Conservation (phyloP, 2,329 filamentous ascomycete genomes). For the Trichoderma asperellum region DNA sequence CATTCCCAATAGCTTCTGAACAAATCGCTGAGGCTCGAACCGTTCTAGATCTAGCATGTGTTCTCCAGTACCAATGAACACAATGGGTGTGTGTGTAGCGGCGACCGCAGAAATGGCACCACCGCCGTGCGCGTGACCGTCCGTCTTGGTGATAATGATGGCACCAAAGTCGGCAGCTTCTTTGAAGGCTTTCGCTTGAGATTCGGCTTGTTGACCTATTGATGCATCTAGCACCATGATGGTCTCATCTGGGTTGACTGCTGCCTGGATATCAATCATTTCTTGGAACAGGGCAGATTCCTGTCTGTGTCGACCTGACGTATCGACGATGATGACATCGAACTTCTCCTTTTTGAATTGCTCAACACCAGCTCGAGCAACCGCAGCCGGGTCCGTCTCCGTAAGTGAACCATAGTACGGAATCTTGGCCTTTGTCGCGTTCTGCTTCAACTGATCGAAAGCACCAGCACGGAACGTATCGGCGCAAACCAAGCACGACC, state of each 20-base stretch:
- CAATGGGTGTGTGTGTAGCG: conserved; percentile 93
- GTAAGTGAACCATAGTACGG: conserved; percentile 97
- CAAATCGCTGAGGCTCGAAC: conserved; percentile 90
- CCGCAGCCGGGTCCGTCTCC: conserved; percentile 91
- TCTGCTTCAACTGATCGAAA: conserved; percentile 98
- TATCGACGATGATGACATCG: conserved; percentile 98
- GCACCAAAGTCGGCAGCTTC: conserved; percentile 95
- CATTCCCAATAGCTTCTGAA: conserved; percentile 94
- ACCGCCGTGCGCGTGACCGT: conserved; percentile 92
- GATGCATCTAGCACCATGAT: conserved; percentile 98
- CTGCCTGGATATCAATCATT: conserved; percentile 94
- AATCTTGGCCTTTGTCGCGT: conserved; percentile 98
- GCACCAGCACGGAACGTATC: conserved; percentile 98
- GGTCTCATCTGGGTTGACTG: conserved; percentile 90
- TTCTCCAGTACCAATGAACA: conserved; percentile 97
- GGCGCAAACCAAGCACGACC: conserved; percentile 90
- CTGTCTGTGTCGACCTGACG: conserved; percentile 90
- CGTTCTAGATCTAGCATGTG: conserved; percentile 94
- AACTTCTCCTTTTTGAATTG: conserved; percentile 99
- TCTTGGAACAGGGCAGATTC: conserved; percentile 95
- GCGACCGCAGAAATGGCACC: conserved; percentile 97
- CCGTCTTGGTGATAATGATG: conserved; percentile 98
- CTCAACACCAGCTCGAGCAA: conserved; percentile 93
- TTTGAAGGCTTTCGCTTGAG: conserved; percentile 95
- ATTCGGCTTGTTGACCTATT: conserved; percentile 94